Evolutionary conservation across 495 filamentous ascomycete genomes (phyloP).

Genomic region (Aspergillus asperescens): DNA sequence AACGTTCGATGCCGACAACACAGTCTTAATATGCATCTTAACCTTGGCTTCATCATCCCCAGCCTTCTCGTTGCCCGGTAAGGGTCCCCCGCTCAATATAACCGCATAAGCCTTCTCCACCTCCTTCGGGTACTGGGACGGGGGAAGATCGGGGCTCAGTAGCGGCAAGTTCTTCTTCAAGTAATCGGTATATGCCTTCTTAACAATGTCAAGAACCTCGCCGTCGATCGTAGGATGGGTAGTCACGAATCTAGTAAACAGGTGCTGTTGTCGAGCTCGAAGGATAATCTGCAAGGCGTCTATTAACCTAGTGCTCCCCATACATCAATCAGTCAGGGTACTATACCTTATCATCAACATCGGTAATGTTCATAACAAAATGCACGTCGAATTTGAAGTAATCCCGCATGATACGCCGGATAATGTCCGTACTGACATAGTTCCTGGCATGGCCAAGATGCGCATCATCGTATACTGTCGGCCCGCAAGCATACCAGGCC

Average conservation of each 20-base stretch:
- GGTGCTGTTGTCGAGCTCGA: constrained; percentile 68
- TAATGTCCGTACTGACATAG: constrained; percentile 91
- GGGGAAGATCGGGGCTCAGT: constrained; percentile 39
- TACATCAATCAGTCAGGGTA: not conserved
- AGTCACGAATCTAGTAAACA: constrained; percentile 54
- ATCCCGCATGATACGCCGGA: constrained; percentile 77
- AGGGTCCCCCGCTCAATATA: constrained; percentile 46
- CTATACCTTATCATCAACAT: constrained; percentile 82
- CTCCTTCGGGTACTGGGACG: constrained; percentile 47
- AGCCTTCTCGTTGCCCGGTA: constrained; percentile 57
- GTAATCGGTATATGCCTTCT: constrained; percentile 66
- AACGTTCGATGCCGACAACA: constrained; percentile 54
- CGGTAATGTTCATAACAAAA: constrained; percentile 96
- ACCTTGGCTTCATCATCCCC: constrained; percentile 79
- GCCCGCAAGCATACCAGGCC: constrained; percentile 87
- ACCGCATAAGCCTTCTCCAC: constrained; percentile 57
- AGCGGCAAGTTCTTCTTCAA: constrained; percentile 70
- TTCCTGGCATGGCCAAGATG: constrained; percentile 90
- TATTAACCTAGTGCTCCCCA: not conserved
- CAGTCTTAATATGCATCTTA: constrained; percentile 89
- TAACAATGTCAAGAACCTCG: constrained; percentile 50
- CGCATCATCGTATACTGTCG: constrained; percentile 87
- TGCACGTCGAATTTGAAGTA: constrained; percentile 82
- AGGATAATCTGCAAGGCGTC: constrained; percentile 63
- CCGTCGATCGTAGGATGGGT: constrained; percentile 45